phyloP scores from a whole-genome alignment of 2,329 filamentous ascomycete genomes.

The Neocatenulostroma microsporum region DNA sequence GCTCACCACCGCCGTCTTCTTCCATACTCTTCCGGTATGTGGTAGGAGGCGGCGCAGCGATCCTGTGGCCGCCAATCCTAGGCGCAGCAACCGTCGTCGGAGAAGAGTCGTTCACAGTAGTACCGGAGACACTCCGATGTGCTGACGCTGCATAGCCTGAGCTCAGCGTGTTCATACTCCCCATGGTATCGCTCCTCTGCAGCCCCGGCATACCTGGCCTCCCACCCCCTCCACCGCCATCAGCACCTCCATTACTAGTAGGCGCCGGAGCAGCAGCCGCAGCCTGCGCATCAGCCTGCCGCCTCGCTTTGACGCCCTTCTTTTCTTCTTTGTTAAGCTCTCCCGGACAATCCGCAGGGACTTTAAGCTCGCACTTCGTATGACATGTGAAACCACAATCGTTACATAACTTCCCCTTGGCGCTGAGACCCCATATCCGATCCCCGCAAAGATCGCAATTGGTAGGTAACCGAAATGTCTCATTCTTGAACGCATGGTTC shows the following conservation, averaged over 20 bases:
- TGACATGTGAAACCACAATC: conserved; percentile 98
- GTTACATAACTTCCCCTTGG: conserved; percentile 91
- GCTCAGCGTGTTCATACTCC: conserved; percentile 63
- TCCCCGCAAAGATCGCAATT: conserved; percentile 97
- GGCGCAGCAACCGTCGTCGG: conserved; percentile 20
- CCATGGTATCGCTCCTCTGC: conserved; percentile 79
- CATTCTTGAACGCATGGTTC: conserved; percentile 96
- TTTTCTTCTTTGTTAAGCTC: conserved; percentile 90
- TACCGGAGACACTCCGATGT: conserved; percentile 64
- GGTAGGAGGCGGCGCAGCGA: conserved; percentile 80
- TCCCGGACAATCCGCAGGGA: conserved; percentile 88
- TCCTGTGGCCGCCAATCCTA: conserved; percentile 45
- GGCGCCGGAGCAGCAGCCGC: conserved; percentile 20
- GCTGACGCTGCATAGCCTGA: conserved; percentile 80
- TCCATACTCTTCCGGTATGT: conserved; percentile 64
- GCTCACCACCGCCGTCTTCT: conserved; percentile 44
- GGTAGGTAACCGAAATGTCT: conserved; percentile 98
- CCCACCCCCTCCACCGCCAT: no score
- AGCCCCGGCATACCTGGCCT: conserved; percentile 53
- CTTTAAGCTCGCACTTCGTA: conserved; percentile 98
- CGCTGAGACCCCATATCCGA: conserved; percentile 91
- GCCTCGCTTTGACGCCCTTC: conserved; percentile 82
- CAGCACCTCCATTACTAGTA: conserved; percentile 17
- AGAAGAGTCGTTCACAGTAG: conserved; percentile 33
- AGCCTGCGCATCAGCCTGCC: conserved; percentile 69